These are phyloP conservation scores for Aspergillus heteromorphus DNA, from an alignment of 495 filamentous ascomycete species.

Conservation along the genomic window DNA sequence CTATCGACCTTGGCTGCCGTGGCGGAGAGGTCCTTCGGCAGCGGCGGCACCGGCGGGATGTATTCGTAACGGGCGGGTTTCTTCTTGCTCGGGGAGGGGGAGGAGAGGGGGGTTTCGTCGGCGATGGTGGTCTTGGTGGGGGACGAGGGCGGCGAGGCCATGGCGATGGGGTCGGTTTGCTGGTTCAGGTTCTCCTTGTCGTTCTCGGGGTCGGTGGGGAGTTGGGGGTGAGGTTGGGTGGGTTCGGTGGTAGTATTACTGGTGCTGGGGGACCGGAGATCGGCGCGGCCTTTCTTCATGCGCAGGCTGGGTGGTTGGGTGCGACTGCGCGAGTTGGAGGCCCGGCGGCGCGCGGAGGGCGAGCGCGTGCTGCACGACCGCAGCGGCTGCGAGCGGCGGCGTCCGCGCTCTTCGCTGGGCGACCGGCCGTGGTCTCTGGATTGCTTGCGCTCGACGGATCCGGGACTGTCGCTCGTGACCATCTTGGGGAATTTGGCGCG, in stretches of 20 bases:
- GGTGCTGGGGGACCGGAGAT: conserved; percentile 24
- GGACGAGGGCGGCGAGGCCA: not conserved
- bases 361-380: conserved; percentile 11
- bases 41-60: conserved; percentile 42
- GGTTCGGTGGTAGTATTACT: too few relatives aligned
- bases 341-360: conserved; percentile 12
- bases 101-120: not conserved
- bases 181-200: conserved; percentile 19
- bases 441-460: conserved; percentile 32
- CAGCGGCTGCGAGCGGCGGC: conserved; percentile 12
- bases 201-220: not conserved
- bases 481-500: conserved; percentile 34
- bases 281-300: conserved; percentile 20
- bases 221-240: not conserved
- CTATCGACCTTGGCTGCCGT: conserved; percentile 30
- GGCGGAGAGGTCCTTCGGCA: conserved; percentile 35
- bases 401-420: conserved; percentile 13
- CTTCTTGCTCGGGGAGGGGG: conserved; percentile 17
- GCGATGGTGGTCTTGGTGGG: too few relatives aligned
- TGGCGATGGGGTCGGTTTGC: not conserved
- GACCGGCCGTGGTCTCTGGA: conserved; percentile 1
- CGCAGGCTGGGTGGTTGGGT: conserved; percentile 13
- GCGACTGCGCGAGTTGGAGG: conserved; percentile 21
- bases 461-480: conserved; percentile 34
- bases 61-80: conserved; percentile 23